Evolutionary conservation across 129 eudicot species (phyloP).

Genomic region (Logfia minima): DNA sequence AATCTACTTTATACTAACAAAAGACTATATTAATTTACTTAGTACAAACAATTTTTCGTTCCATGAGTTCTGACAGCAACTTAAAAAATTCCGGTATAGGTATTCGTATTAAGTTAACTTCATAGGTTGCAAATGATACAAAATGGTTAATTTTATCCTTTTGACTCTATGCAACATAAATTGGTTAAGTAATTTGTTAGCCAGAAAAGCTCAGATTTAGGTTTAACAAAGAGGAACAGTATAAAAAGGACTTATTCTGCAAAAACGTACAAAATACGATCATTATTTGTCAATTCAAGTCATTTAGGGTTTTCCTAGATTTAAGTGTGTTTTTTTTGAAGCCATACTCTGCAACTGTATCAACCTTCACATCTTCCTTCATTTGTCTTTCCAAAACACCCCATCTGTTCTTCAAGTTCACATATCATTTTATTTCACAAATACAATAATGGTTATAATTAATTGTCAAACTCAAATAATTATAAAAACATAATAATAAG

Average conservation of each 20-base stretch:
- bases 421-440: not conserved
- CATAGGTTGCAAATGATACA: no score
- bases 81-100: no score
- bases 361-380: conserved; percentile 19
- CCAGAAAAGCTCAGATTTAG: not conserved
- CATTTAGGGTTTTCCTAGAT: conserved; percentile 23
- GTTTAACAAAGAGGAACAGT: conserved; percentile 9
- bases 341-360: conserved; percentile 20
- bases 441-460: no score
- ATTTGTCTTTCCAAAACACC: conserved; percentile 7
- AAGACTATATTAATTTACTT: no score
- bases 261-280: not conserved
- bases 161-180: not conserved
- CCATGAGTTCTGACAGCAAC: no score
- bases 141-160: not conserved
- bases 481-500: not conserved
- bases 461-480: not conserved
- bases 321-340: conserved; percentile 19
- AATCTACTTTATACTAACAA: no score
- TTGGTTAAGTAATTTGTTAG: not conserved
- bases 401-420: not conserved
- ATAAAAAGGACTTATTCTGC: not conserved
- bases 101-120: no score
- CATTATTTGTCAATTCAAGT: not conserved
- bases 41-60: no score